A percentile compares a stretch with the other conserved stretches of the same genome.
Evolutionary conservation across 306 rosid genomes (phyloP).

Genomic region (Mimosa pudica): DNA sequence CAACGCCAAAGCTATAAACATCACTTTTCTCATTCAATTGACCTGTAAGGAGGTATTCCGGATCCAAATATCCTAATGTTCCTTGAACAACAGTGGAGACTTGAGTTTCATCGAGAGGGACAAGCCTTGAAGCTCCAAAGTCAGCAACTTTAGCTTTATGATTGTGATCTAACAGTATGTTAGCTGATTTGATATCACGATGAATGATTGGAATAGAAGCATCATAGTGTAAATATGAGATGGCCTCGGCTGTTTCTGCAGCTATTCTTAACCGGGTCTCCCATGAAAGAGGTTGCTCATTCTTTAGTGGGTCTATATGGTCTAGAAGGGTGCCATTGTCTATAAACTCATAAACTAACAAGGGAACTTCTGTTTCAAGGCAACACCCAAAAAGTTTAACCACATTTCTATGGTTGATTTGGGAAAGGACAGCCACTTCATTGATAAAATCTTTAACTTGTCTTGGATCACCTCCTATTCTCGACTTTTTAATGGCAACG

Average conservation of each 20-base stretch:
- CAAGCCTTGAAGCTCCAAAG: conserved; percentile 51
- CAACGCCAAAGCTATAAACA: conserved; percentile 57
- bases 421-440: conserved; percentile 22
- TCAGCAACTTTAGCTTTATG: background rate
- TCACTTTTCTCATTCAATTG: conserved; percentile 51
- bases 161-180: conserved; percentile 39
- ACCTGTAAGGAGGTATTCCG: conserved; percentile 41
- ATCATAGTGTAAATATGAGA: conserved; percentile 37
- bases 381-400: conserved; percentile 19
- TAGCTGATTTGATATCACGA: conserved; percentile 40
- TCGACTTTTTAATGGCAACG: conserved; percentile 28
- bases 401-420: conserved; percentile 25
- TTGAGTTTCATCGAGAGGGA: conserved; percentile 48
- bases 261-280: conserved; percentile 32
- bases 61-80: conserved; percentile 51
- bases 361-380: conserved; percentile 12
- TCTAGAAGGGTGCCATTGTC: conserved; percentile 27
- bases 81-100: conserved; percentile 52
- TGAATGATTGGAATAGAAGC: conserved; percentile 44
- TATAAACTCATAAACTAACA: conserved; percentile 23
- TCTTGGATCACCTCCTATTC: background rate
- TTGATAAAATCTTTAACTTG: conserved; percentile 25
- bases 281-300: background rate
- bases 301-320: background rate
- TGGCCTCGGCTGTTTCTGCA: conserved; percentile 35